Evolutionary conservation across 768 basidiomycete genomes (phyloP), one percentile per base, ranked within the genome.

Genomic region (Calocera cornea): DNA sequence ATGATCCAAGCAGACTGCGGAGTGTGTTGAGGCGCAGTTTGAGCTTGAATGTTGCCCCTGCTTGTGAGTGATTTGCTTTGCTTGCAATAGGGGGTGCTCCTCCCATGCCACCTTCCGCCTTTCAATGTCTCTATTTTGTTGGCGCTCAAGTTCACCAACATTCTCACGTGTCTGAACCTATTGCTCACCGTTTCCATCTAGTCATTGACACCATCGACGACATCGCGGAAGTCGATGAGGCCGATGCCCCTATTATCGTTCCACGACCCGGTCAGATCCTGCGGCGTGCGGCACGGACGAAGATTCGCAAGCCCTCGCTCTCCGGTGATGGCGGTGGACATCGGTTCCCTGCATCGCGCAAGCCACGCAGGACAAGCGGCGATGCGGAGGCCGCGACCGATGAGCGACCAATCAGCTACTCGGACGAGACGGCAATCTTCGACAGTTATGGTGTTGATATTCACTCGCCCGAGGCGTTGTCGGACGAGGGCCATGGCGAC

Each of bases 201-300:
- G 87, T 83, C 71, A 79, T 87, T 72, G 86, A 86, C 71, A 76
- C 83, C 73, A 84, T 87, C 80, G 88, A 89, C 72, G 81, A 85
- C 70, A 82, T 87, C 70, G 79, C 84, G 7, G 85, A 86, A 69
- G 80, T 85, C 2, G 92, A 93, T 69, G 92, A 92, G 71, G 86
- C 86, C 2, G 92, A 97, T 76, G 83, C 84, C n/a, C 95, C 95
- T 27, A 90, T 97, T 73, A 90, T 97, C 69, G 85, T 90, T 1
- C 76, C 92, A 50, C 88, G 87, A 29, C 92, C 92, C 0, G 90
- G 90, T 7, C 89, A 87, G 75, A 92, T 94, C 71, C 82, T 99
- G 14, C 89, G 93, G 24, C 88, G 97, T 40, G 85, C 93, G 11
- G 93, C 93, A 2, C 86, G 95, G 16, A 99, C 97, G 0, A 94